A percentile compares a stretch with the other conserved stretches of the same genome.
These are phyloP conservation scores for Fusarium ramigenum DNA, from an alignment of 2,329 filamentous ascomycete genomes.

Conservation along the genomic window DNA sequence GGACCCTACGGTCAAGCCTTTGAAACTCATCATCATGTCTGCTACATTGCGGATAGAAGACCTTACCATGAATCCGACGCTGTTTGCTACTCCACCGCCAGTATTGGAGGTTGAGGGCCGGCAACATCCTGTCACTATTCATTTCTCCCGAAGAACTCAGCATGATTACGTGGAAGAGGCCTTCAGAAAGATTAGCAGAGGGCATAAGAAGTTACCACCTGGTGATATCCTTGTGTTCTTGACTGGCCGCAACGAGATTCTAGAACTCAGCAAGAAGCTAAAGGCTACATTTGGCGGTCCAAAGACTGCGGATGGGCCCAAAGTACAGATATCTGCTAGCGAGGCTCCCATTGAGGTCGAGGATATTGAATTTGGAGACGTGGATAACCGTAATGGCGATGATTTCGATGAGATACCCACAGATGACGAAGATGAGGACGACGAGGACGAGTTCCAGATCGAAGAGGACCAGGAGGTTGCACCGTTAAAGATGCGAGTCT, in stretches of 20 bases:
- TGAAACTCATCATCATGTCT: conserved; percentile 98
- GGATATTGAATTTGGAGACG: conserved; percentile 82
- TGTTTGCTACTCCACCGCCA: conserved; percentile 83
- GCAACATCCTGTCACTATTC: conserved; percentile 88
- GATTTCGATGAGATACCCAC: conserved; percentile 69
- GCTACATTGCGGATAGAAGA: conserved; percentile 92
- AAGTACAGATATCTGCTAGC: conserved; percentile 77
- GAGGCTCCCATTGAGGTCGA: conserved; percentile 85
- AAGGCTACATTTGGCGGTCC: conserved; percentile 72
- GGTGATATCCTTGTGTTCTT: conserved; percentile 94
- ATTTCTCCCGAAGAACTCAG: conserved; percentile 85
- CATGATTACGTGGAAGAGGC: conserved; percentile 92
- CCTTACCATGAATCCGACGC: conserved; percentile 81
- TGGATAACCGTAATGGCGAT: conserved; percentile 70
- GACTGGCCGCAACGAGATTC: conserved; percentile 93
- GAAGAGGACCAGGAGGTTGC: conserved; percentile 69
- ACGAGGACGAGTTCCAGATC: conserved; percentile 75
- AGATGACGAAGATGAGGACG: conserved; percentile 65
- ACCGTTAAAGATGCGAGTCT: conserved; percentile 80
- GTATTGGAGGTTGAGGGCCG: conserved; percentile 90
- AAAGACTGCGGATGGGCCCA: conserved; percentile 66
- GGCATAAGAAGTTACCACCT: conserved; percentile 87
- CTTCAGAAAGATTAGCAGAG: conserved; percentile 85
- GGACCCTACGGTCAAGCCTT: conserved; percentile 74
- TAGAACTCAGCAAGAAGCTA: conserved; percentile 80